Evolutionary conservation across 1,139 yeast species (phyloP).

Genomic region (Eremothecium sinecaudum): DNA sequence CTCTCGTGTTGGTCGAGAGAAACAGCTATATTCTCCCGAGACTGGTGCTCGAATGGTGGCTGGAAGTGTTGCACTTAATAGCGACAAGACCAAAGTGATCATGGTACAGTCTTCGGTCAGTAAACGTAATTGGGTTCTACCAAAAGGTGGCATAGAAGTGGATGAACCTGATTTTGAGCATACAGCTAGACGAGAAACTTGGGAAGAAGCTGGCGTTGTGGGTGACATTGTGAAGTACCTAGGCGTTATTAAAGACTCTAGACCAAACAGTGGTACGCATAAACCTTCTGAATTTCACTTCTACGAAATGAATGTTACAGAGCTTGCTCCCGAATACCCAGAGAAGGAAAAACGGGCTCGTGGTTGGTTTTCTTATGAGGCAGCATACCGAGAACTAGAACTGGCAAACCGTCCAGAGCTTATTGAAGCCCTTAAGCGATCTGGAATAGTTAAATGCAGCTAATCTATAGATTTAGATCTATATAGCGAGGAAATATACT

Average conservation of each 20-base stretch:
- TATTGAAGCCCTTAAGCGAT: slow-evolving; percentile 48
- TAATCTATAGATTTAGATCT: too few relatives aligned
- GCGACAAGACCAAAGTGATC: slow-evolving; percentile 49
- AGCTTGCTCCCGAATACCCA: slow-evolving; percentile 62
- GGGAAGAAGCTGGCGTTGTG: slow-evolving; percentile 95
- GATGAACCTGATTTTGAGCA: slow-evolving; percentile 55
- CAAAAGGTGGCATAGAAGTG: slow-evolving; percentile 89
- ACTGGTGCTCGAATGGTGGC: slow-evolving; percentile 81
- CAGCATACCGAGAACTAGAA: slow-evolving; percentile 57
- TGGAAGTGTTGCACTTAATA: slow-evolving; percentile 72
- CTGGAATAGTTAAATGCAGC: slow-evolving; percentile 23
- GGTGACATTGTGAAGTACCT: slow-evolving; percentile 49
- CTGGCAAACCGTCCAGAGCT: slow-evolving; percentile 61
- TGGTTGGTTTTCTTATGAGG: slow-evolving; percentile 65
- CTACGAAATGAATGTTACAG: slow-evolving; percentile 58
- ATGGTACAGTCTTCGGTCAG: slow-evolving; percentile 69
- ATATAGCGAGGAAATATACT: too few relatives aligned
- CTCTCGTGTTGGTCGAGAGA: slow-evolving; percentile 26
- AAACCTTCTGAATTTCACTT: slow-evolving; percentile 76
- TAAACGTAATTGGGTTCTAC: slow-evolving; percentile 69
- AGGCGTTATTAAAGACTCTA: slow-evolving; percentile 58
- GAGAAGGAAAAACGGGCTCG: slow-evolving; percentile 54
- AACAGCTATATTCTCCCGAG: slow-evolving; percentile 41
- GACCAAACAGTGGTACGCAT: slow-evolving; percentile 39
- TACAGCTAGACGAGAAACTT: slow-evolving; percentile 78